Base-by-base conservation (phyloP, 805 yeast genomes). In the Candida gorgasii region DNA sequence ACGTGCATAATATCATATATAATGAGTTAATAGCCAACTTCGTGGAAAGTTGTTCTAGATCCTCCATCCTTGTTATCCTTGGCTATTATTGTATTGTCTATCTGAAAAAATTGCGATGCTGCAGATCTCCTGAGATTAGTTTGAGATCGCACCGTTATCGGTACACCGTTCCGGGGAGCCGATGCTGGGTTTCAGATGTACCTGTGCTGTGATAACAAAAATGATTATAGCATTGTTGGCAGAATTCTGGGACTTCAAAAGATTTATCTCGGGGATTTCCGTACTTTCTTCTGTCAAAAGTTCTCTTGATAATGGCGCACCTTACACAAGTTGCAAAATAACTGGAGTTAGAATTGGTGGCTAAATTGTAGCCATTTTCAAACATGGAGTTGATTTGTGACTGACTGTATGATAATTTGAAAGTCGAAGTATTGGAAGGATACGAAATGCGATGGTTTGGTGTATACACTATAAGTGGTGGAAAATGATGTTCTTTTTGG, bases 341-440 rank as follows among this genome's bases (percentile, higher is more conserved):
- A 0, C 72, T 58, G 3, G 75, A 71, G 45, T 78, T 74, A 9
- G 58, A 62, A 38, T 54, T 57, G 0, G 80, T 73, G 24, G 78
- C 82, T 18, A 82, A 56, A 35, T 69, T 67, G 49, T 65, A 73
- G 0, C 85, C 84, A 49, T 79, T 80, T 29, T 62, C 54, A 20
- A 80, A 54, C 78, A 80, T 73, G 3, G 61, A 57, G 2, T 50
- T 43, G 4, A 67, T 62, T 52, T 81, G 85, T 0, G 52, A 54
- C 9, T 59, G 53, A 2, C 65, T 67, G 54, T 79, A 82, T 16
- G 73, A 69, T 37, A 78, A 57, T 48, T 78, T 75, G 57, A 82
- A 81, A 0, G 86, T 81, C 1, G 86, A 80, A 0, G 75, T 72
- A 53, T 81, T 82, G 2, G 85, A 71, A 0, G 57, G 46, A 45